Evolutionary conservation across 2,329 filamentous ascomycete species (phyloP).

Genomic region (Hypoxylon sp.): DNA sequence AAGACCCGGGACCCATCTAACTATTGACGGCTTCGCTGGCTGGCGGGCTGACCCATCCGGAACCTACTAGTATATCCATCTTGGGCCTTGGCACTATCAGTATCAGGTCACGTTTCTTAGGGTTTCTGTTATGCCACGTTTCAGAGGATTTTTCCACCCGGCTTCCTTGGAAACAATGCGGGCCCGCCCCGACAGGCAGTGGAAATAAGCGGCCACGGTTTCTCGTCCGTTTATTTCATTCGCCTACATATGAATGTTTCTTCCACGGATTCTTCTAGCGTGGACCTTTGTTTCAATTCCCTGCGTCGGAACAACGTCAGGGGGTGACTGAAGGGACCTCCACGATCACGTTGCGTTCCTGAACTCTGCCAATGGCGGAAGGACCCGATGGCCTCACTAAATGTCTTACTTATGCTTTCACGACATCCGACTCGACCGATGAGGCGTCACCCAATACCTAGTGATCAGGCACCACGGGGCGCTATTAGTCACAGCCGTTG

Average conservation of each 20-base stretch:
- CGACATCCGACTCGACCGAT: slow-evolving; percentile 46
- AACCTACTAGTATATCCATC: slow-evolving; percentile 27
- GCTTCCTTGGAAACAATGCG: slow-evolving; percentile 37
- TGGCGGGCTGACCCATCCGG: slow-evolving; percentile 34
- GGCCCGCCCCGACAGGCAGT: slow-evolving; percentile 30
- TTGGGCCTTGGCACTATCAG: slow-evolving; percentile 39
- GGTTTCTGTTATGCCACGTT: slow-evolving; percentile 51
- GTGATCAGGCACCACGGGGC: slow-evolving; percentile 45
- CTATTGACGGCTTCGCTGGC: slow-evolving; percentile 19
- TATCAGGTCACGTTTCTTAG: slow-evolving; percentile 47
- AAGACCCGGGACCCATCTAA: slow-evolving; percentile 29
- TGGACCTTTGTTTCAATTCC: slow-evolving; percentile 44
- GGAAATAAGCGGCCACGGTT: slow-evolving; percentile 41
- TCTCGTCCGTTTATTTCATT: slow-evolving; percentile 40
- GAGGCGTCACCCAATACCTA: slow-evolving; percentile 43
- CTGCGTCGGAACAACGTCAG: slow-evolving; percentile 35
- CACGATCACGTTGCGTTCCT: slow-evolving; percentile 41
- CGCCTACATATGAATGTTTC: slow-evolving; percentile 31
- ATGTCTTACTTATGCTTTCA: slow-evolving; percentile 42
- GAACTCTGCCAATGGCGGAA: slow-evolving; percentile 50
- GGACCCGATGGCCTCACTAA: slow-evolving; percentile 45
- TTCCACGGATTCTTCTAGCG: slow-evolving; percentile 41
- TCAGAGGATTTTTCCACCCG: slow-evolving; percentile 42
- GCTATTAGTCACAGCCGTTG: slow-evolving; percentile 42
- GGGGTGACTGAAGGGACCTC: slow-evolving; percentile 20